phyloP scores from a whole-genome alignment of 2,329 filamentous ascomycete genomes.

The Zymoseptoria tritici region DNA sequence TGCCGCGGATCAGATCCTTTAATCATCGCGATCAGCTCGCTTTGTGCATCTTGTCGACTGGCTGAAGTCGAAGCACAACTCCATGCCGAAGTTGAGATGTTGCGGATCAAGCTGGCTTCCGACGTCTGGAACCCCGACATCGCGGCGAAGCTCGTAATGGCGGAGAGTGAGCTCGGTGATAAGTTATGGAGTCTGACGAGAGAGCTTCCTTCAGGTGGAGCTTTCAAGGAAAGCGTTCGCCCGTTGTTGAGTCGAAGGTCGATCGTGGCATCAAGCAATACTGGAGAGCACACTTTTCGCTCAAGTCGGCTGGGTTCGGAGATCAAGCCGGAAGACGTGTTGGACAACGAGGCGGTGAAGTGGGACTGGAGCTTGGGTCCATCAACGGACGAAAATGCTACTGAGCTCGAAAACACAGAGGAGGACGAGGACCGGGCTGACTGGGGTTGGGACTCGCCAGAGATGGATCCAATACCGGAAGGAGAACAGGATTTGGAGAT shows the following conservation, averaged over 20 bases:
- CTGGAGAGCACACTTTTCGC: neutral
- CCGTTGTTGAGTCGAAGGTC: slow-evolving; percentile 10
- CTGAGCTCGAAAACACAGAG: slow-evolving; percentile 9
- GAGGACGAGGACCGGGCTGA: neutral
- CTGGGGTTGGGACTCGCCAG: neutral
- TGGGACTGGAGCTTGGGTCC: neutral
- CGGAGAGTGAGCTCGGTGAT: slow-evolving; percentile 2
- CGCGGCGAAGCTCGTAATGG: neutral
- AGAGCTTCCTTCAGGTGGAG: slow-evolving; percentile 6
- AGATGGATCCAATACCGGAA: neutral
- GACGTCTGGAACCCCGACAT: neutral
- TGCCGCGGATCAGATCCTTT: slow-evolving; percentile 26
- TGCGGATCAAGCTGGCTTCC: neutral
- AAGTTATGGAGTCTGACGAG: slow-evolving; percentile 4
- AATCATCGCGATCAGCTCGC: slow-evolving; percentile 13
- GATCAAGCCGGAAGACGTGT: slow-evolving; percentile 20
- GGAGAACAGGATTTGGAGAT: neutral
- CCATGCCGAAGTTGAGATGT: neutral
- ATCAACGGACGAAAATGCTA: slow-evolving; percentile 12
- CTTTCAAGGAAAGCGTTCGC: slow-evolving; percentile 7
- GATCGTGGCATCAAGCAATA: too few species aligned
- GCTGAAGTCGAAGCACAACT: neutral
- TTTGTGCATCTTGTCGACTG: slow-evolving; percentile 15
- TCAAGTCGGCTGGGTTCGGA: slow-evolving; percentile 16
- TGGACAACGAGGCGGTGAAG: neutral